phyloP scores from a whole-genome alignment of 2,329 filamentous ascomycete genomes.

The Aulographum hederae region DNA sequence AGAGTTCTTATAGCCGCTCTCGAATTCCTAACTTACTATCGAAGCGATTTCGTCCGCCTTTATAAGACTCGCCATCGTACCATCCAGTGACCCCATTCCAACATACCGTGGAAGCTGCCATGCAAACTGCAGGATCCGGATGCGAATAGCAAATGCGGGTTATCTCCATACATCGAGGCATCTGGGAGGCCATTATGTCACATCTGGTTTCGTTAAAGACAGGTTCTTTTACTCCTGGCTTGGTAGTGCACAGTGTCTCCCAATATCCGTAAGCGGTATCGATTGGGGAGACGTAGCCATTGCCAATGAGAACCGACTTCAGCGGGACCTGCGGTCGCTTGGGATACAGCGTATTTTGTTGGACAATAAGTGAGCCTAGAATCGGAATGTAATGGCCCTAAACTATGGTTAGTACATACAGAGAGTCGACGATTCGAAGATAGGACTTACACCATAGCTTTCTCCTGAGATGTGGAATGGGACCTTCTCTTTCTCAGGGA shows the following conservation, averaged over 20 bases:
- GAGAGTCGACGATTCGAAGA: not conserved
- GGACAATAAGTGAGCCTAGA: constrained; percentile 24
- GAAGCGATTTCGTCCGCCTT: constrained; percentile 23
- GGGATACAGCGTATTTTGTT: constrained; percentile 23
- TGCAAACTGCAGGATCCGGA: constrained; percentile 23
- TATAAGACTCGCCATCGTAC: constrained; percentile 22
- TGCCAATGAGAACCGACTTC: constrained; percentile 27
- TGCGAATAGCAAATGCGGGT: constrained; percentile 19
- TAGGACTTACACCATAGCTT: constrained; percentile 23
- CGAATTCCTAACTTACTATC: no score
- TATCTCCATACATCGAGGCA: constrained; percentile 27
- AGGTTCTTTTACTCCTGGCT: constrained; percentile 22
- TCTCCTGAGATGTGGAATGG: constrained; percentile 31
- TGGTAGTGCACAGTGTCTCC: constrained; percentile 28
- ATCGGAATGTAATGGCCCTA: constrained; percentile 30
- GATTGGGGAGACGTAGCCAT: constrained; percentile 25
- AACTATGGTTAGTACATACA: constrained; percentile 3
- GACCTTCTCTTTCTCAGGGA: constrained; percentile 19
- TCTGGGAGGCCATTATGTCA: constrained; percentile 25
- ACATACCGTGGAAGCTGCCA: constrained; percentile 18
- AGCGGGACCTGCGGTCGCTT: constrained; percentile 23
- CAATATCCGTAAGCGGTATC: constrained; percentile 25
- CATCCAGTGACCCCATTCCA: constrained; percentile 18
- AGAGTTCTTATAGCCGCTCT: constrained; percentile 7
- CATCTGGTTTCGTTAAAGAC: constrained; percentile 28